Percentiles rank a stretch among this genome's conserved stretches.
These are phyloP conservation scores for Fusarium sp. DNA, from an alignment of 2,329 filamentous ascomycete species.

Conservation along the genomic window DNA sequence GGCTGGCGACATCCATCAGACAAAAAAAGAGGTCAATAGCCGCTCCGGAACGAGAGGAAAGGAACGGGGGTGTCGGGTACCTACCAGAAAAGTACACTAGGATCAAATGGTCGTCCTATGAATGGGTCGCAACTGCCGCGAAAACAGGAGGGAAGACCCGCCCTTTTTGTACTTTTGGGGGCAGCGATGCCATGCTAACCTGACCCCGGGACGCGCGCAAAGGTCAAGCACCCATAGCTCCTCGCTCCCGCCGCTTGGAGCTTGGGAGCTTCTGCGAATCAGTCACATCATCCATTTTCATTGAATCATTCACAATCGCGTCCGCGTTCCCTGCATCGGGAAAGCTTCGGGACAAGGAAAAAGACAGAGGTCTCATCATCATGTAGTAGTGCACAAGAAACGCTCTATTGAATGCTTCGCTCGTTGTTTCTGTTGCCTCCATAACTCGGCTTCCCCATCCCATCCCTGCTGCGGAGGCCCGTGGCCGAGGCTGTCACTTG, in stretches of 20 bases:
- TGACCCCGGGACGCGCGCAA: not conserved
- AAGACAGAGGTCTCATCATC: not conserved
- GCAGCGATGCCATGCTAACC: not conserved
- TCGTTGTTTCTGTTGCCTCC: slow-evolving; percentile 6
- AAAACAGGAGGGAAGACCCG: slow-evolving; percentile 46
- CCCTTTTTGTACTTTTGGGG: slow-evolving; percentile 49
- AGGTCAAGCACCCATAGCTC: not conserved
- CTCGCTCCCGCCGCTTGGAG: not conserved
- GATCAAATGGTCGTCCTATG: slow-evolving; percentile 36
- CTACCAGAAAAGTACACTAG: slow-evolving; percentile 34
- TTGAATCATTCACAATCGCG: slow-evolving; percentile 12
- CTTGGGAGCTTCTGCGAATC: not conserved
- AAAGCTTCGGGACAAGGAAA: not conserved
- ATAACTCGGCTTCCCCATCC: not conserved
- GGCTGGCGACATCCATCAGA: not conserved
- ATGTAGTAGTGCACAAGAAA: not conserved
- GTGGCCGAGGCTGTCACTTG: slow-evolving; percentile 35
- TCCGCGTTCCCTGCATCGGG: not conserved
- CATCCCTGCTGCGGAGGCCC: not conserved
- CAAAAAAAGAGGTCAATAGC: not conserved
- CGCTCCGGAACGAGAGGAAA: not conserved
- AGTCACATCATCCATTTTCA: slow-evolving; percentile 36
- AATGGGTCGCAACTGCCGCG: slow-evolving; percentile 39
- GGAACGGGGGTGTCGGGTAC: not conserved
- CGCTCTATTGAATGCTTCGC: not conserved